Evolutionary conservation across 306 rosid genomes (phyloP).

Genomic region (Cicer judaicum): DNA sequence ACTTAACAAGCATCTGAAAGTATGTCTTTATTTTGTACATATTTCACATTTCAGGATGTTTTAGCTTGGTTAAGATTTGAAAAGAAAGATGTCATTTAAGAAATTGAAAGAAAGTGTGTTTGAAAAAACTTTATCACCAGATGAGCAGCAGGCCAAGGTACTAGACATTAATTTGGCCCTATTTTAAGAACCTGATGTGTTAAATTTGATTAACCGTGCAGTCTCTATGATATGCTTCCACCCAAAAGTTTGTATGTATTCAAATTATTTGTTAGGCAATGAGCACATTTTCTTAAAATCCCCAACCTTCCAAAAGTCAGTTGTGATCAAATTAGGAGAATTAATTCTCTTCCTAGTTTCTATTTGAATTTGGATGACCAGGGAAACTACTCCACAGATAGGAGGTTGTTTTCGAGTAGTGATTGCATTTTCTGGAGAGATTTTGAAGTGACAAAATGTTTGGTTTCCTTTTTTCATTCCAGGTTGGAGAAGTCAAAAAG

Average conservation of each 20-base stretch:
- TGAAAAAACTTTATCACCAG: constrained; percentile 55
- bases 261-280: neutral
- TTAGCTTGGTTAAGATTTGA: constrained; percentile 37
- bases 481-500: constrained; percentile 66
- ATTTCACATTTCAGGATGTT: constrained; percentile 46
- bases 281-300: constrained; percentile 13
- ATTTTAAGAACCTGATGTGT: constrained; percentile 18
- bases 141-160: constrained; percentile 69
- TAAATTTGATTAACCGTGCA: constrained; percentile 8
- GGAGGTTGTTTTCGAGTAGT: constrained; percentile 18
- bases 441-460: constrained; percentile 30
- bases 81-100: constrained; percentile 58
- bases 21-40: constrained; percentile 8
- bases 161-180: constrained; percentile 33
- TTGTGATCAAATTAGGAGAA: constrained; percentile 2
- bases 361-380: constrained; percentile 28
- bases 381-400: constrained; percentile 7
- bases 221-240: constrained; percentile 11
- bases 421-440: constrained; percentile 6
- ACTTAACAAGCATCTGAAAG: neutral
- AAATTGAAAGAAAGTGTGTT: constrained; percentile 42
- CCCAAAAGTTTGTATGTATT: constrained; percentile 13
- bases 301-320: constrained; percentile 4
- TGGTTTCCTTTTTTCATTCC: constrained; percentile 30
- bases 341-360: constrained; percentile 17